Conservation (phyloP, 176 grass and related monocot genomes). For the Juncus inflexus region DNA sequence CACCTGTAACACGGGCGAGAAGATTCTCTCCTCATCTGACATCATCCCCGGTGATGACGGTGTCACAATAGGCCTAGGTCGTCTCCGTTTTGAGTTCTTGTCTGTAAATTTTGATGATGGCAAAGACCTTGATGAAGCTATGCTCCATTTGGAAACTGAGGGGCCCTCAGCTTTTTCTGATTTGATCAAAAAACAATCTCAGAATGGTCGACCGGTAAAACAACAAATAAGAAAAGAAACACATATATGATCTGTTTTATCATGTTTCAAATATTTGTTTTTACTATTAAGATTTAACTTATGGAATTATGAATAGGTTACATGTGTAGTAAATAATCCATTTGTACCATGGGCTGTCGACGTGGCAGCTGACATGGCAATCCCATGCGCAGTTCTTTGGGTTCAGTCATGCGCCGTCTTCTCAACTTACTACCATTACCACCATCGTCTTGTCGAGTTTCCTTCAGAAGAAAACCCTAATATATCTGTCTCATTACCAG, state of each 20-base stretch:
- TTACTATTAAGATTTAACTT: not conserved
- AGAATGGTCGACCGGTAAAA: slow-evolving; percentile 32
- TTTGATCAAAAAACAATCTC: slow-evolving; percentile 44
- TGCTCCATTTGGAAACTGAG: slow-evolving; percentile 30
- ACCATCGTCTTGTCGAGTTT: slow-evolving; percentile 43
- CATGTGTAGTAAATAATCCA: slow-evolving; percentile 62
- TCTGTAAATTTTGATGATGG: slow-evolving; percentile 19
- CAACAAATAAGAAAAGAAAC: not conserved
- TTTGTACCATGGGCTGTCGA: slow-evolving; percentile 62
- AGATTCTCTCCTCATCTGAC: slow-evolving; percentile 28
- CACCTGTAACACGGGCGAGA: slow-evolving; percentile 30
- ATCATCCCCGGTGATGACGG: slow-evolving; percentile 18
- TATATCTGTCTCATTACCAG: slow-evolving; percentile 30
- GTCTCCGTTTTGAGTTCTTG: slow-evolving; percentile 71
- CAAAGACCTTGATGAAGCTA: slow-evolving; percentile 4
- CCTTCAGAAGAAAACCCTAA: slow-evolving; percentile 37
- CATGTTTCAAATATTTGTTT: not conserved
- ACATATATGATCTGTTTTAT: not conserved
- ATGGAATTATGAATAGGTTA: slow-evolving; percentile 15
- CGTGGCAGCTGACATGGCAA: slow-evolving; percentile 41
- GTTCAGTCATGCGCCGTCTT: slow-evolving; percentile 76
- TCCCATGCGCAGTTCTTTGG: slow-evolving; percentile 66
- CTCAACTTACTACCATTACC: slow-evolving; percentile 62
- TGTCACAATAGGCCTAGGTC: slow-evolving; percentile 33
- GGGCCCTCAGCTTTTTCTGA: slow-evolving; percentile 14